These are phyloP conservation scores for Colletotrichum abscissum DNA, from an alignment of 2,329 filamentous ascomycete genomes.

Conservation along the genomic window DNA sequence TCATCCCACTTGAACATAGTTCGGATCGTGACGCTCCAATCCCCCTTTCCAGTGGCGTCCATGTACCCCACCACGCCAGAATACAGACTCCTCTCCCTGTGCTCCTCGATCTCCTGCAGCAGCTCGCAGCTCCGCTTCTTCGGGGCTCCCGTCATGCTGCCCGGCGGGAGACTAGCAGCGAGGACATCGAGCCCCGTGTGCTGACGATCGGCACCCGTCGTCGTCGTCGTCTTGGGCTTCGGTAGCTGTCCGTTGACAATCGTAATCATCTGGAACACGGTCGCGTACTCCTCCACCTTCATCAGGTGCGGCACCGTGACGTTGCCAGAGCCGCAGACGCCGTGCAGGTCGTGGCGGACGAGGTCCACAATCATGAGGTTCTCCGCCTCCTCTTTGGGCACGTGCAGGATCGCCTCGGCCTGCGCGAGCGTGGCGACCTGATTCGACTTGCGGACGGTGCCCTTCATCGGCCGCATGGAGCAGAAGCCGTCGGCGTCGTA, in stretches of 20 bases:
- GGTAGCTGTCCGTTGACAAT: slow-evolving; percentile 80
- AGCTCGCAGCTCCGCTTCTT: slow-evolving; percentile 94
- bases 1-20: slow-evolving; percentile 81
- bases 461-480: slow-evolving; percentile 94
- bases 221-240: slow-evolving; percentile 1
- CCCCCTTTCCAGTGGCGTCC: slow-evolving; percentile 84
- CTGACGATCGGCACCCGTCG: slow-evolving; percentile 28
- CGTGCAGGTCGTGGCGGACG: slow-evolving; percentile 92
- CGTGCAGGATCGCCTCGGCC: slow-evolving; percentile 78
- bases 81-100: slow-evolving; percentile 78
- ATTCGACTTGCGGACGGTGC: slow-evolving; percentile 85
- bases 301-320: slow-evolving; percentile 84
- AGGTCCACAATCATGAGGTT: slow-evolving; percentile 99
- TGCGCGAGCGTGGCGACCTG: slow-evolving; percentile 74
- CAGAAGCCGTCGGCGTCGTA: slow-evolving; percentile 65
- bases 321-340: slow-evolving; percentile 79
- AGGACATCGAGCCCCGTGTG: slow-evolving; percentile 81
- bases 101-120: slow-evolving; percentile 74
- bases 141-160: slow-evolving; percentile 96
- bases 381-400: slow-evolving; percentile 92
- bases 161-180: slow-evolving; percentile 82
- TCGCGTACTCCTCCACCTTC: slow-evolving; percentile 89
- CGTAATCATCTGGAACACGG: slow-evolving; percentile 91
- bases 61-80: slow-evolving; percentile 92
- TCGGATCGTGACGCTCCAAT: slow-evolving; percentile 92